phyloP scores from a whole-genome alignment of 2,329 filamentous ascomycete species.

The Verruconis gallopava region DNA sequence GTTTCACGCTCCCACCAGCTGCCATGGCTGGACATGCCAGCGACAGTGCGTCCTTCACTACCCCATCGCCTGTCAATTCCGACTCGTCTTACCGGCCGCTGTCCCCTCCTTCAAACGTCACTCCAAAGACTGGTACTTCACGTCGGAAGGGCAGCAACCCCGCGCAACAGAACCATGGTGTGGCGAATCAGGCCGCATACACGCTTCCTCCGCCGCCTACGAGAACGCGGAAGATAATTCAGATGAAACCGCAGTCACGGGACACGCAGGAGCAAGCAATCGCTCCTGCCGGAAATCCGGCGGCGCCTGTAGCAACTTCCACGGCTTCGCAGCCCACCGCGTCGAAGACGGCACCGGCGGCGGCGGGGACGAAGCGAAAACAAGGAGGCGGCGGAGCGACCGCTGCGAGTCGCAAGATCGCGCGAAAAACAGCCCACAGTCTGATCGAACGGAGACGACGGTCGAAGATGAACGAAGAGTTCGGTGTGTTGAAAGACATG shows the following conservation, averaged over 20 bases:
- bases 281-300: conserved; percentile 12
- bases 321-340: conserved; percentile 10
- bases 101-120: conserved; percentile 3
- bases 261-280: not conserved
- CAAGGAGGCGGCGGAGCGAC: conserved; percentile 53
- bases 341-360: conserved; percentile 16
- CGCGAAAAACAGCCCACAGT: conserved; percentile 90
- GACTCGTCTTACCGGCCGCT: conserved; percentile 8
- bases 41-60: conserved; percentile 1
- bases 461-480: conserved; percentile 99
- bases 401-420: conserved; percentile 84
- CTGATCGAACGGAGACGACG: conserved; percentile 79
- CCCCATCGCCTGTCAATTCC: conserved; percentile 6
- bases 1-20: conserved; percentile 9
- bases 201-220: conserved; percentile 84
- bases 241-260: conserved; percentile 64
- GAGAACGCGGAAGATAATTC: conserved; percentile 87
- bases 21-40: conserved; percentile 5
- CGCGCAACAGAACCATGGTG: not conserved
- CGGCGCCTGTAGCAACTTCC: not conserved
- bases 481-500: conserved; percentile 84
- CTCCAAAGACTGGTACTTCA: conserved; percentile 3
- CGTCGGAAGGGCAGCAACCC: conserved; percentile 1
- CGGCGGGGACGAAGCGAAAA: conserved; percentile 52
- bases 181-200: conserved; percentile 36